Evolutionary conservation across 2,329 filamentous ascomycete species (phyloP).

Genomic region (Kalmusia sp.): DNA sequence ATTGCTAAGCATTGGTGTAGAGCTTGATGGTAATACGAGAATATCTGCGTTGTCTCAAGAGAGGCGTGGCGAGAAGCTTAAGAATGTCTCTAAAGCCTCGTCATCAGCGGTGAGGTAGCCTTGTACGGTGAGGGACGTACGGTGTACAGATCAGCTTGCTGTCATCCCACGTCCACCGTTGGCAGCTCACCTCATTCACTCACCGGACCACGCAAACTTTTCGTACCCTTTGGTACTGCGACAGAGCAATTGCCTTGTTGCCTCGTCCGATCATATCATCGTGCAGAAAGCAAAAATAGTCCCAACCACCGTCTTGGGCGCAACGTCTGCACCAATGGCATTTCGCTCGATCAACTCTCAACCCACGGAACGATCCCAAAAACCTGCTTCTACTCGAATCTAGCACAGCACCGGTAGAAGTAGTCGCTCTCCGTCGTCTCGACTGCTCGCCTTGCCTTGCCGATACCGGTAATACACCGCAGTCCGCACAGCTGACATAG

Average conservation of each 20-base stretch:
- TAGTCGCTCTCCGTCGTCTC: neutral
- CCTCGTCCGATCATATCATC: neutral
- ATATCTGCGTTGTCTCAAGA: too few relatives aligned
- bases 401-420: too few relatives aligned
- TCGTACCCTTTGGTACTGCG: neutral
- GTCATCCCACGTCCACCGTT: neutral
- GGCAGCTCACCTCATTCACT: slow-evolving; percentile 2
- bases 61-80: neutral
- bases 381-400: too few relatives aligned
- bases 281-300: neutral
- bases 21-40: too few relatives aligned
- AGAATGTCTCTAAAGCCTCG: neutral
- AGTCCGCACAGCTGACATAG: slow-evolving; percentile 1
- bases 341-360: too few relatives aligned
- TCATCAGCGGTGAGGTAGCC: slow-evolving; percentile 4
- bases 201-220: neutral
- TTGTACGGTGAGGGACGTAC: neutral
- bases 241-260: slow-evolving; percentile 1
- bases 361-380: too few relatives aligned
- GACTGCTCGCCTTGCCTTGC: neutral
- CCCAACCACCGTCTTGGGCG: too few relatives aligned
- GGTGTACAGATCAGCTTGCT: slow-evolving; percentile 1
- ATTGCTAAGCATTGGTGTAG: too few relatives aligned
- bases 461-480: neutral
- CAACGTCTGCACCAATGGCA: too few relatives aligned